phyloP scores from a whole-genome alignment of 2,329 filamentous ascomycete species.

The Cladosporium sp. region DNA sequence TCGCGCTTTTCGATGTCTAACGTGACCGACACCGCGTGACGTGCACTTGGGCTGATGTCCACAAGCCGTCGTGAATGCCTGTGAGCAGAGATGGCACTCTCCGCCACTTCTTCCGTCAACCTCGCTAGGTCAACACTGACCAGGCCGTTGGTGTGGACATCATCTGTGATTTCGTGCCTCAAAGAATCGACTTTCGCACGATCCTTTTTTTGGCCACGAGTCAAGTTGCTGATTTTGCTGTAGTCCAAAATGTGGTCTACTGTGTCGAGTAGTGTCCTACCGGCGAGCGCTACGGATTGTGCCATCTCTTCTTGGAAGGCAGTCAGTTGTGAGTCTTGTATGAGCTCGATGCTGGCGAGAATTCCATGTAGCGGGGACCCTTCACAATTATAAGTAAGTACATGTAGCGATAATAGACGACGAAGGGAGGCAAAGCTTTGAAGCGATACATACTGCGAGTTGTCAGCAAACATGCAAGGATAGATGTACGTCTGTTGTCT shows the following conservation, averaged over 20 bases:
- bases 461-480: neutral
- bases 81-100: neutral
- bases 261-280: conserved; percentile 53
- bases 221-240: conserved; percentile 45
- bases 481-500: neutral
- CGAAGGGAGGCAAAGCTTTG: neutral
- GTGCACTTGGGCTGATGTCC: neutral
- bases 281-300: conserved; percentile 52
- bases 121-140: conserved; percentile 29
- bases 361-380: conserved; percentile 52
- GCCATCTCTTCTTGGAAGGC: conserved; percentile 47
- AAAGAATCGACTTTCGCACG: conserved; percentile 9
- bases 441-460: neutral
- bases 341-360: conserved; percentile 50
- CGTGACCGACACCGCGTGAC: neutral
- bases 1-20: conserved; percentile 12
- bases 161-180: conserved; percentile 11
- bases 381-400: neutral
- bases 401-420: neutral
- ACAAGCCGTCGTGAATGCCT: neutral
- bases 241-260: conserved; percentile 47
- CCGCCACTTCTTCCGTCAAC: conserved; percentile 25
- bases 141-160: neutral
- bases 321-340: conserved; percentile 48
- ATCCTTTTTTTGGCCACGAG: conserved; percentile 18